Percentiles rank a stretch among this genome's conserved stretches.
Evolutionary conservation across 805 yeast species (phyloP).

Genomic region (Spathaspora boniae): DNA sequence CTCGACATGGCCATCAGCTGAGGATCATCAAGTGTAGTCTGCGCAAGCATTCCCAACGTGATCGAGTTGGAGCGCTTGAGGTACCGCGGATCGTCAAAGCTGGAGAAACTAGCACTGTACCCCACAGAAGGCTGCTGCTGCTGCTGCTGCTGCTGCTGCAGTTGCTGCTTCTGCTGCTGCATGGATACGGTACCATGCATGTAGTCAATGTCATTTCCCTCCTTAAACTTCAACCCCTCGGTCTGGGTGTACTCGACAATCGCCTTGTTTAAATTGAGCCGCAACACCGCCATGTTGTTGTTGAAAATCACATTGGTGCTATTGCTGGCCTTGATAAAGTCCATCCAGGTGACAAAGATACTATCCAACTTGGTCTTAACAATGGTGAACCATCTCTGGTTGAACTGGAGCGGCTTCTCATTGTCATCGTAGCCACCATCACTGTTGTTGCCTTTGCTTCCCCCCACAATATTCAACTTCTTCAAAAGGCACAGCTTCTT

Average conservation of each 20-base stretch:
- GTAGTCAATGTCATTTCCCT: too few relatives aligned
- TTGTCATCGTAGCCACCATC: conserved; percentile 15
- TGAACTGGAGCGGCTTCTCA: conserved; percentile 20
- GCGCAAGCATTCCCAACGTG: conserved; percentile 16
- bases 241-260: conserved; percentile 6
- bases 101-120: conserved; percentile 1
- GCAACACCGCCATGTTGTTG: conserved; percentile 14
- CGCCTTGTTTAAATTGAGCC: conserved; percentile 13
- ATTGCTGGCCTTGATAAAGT: conserved; percentile 11
- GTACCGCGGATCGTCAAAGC: conserved; percentile 3
- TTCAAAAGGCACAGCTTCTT: conserved; percentile 3
- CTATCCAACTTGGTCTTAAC: conserved; percentile 20
- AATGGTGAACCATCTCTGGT: conserved; percentile 24
- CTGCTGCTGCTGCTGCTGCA: not conserved
- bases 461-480: not conserved
- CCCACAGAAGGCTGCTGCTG: not conserved
- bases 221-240: conserved; percentile 6
- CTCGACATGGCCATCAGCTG: conserved; percentile 1
- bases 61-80: conserved; percentile 18
- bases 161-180: conserved; percentile 3
- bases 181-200: too few relatives aligned
- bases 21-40: conserved; percentile 4
- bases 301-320: conserved; percentile 2
- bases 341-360: conserved; percentile 24
- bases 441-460: not conserved